Evolutionary conservation across 108 stramenopile species (phyloP).

Genomic region (Ochromonas danica): DNA sequence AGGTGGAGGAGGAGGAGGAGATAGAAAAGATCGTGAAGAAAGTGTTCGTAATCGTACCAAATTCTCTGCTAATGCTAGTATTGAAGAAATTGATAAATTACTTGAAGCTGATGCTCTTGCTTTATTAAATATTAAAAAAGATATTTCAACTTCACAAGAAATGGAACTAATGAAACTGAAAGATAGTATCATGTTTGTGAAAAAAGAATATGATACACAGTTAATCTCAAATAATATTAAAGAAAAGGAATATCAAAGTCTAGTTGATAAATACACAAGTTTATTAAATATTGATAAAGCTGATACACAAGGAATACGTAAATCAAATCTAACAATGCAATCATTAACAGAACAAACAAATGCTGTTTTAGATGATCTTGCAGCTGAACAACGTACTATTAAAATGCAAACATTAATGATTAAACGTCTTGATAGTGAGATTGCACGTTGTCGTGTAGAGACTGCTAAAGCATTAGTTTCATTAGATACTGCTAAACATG

Average conservation of each 20-base stretch:
- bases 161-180: constrained; percentile 1
- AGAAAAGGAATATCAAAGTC: background rate
- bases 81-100: constrained; percentile 30
- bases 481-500: background rate
- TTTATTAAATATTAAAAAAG: constrained; percentile 34
- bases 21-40: background rate
- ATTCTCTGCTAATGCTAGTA: constrained; percentile 29
- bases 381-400: constrained; percentile 20
- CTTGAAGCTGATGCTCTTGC: constrained; percentile 27
- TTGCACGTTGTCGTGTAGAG: background rate
- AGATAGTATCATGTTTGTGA: background rate
- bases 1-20: background rate
- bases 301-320: background rate
- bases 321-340: background rate
- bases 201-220: constrained; percentile 21
- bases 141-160: background rate
- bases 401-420: constrained; percentile 31
- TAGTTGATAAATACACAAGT: background rate
- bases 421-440: background rate
- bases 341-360: background rate
- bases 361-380: background rate
- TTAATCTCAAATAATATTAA: background rate
- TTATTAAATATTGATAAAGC: background rate
- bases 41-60: background rate
- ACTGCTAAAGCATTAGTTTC: background rate